Percentiles rank a stretch among this genome's conserved stretches.
phyloP scores from a whole-genome alignment of 805 yeast genomes.

The Starmerella bombi region DNA sequence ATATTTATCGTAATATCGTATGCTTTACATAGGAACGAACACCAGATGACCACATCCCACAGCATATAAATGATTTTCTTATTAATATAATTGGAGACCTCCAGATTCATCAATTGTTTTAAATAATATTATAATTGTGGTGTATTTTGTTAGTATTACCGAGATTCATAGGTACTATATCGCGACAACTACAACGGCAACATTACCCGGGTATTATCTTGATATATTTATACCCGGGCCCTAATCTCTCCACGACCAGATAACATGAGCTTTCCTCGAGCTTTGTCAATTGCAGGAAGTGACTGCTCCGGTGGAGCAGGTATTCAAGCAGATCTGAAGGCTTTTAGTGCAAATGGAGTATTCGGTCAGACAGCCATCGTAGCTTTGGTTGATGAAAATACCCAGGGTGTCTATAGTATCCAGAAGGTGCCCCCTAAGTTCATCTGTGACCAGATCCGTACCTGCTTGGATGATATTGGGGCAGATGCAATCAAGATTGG shows the following conservation, averaged over 20 bases:
- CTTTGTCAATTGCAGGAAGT: conserved; percentile 38
- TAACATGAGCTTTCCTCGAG: conserved; percentile 1
- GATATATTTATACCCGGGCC: too few relatives aligned
- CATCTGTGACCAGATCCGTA: conserved; percentile 37
- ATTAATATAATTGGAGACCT: not conserved
- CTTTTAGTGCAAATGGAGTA: conserved; percentile 60
- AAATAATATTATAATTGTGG: not conserved
- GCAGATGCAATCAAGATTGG: conserved; percentile 68
- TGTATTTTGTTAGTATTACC: too few relatives aligned
- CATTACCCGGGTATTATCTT: too few relatives aligned
- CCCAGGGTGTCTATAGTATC: conserved; percentile 25
- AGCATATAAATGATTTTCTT: too few relatives aligned
- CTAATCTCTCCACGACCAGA: too few relatives aligned
- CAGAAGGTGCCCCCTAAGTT: conserved; percentile 24
- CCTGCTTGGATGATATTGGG: conserved; percentile 47
- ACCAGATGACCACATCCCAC: too few relatives aligned
- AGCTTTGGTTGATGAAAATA: conserved; percentile 72
- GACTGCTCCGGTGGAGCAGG: conserved; percentile 90
- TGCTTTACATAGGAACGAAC: too few relatives aligned
- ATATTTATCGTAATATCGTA: too few relatives aligned
- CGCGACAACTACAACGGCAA: too few relatives aligned
- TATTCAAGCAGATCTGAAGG: conserved; percentile 75
- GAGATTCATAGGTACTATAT: too few relatives aligned
- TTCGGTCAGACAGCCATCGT: conserved; percentile 67
- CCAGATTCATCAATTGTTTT: not conserved